phyloP scores from a whole-genome alignment of 495 filamentous ascomycete species.

The Talaromyces ruber region DNA sequence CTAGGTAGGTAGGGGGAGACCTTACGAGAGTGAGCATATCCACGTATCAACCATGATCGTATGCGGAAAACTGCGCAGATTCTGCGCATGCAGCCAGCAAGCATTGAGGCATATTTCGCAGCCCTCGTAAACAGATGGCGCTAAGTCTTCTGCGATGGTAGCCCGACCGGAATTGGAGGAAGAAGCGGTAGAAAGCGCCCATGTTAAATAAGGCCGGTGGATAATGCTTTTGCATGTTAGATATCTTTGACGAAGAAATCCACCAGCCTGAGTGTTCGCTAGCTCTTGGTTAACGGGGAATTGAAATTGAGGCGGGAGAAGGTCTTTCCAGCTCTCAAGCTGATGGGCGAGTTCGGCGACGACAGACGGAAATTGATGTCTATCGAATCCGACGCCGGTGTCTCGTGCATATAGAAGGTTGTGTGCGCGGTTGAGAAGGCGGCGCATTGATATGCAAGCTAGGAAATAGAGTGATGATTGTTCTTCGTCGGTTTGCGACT shows the following conservation, averaged over 20 bases:
- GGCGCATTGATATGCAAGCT: constrained; percentile 27
- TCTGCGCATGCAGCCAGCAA: constrained; percentile 31
- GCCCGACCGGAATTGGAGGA: neutral
- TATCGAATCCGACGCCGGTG: constrained; percentile 19
- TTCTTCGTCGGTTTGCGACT: constrained; percentile 11
- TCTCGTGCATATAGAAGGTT: constrained; percentile 20
- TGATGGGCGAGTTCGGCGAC: constrained; percentile 35
- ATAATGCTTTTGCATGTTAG: constrained; percentile 39
- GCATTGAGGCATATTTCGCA: constrained; percentile 30
- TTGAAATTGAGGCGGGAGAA: constrained; percentile 27
- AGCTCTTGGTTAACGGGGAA: constrained; percentile 21
- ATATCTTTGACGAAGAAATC: constrained; percentile 36
- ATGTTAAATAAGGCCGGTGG: constrained; percentile 35
- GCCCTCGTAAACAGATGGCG: constrained; percentile 18
- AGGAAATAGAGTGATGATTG: constrained; percentile 24
- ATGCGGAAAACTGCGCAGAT: constrained; percentile 27
- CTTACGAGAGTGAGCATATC: constrained; percentile 40
- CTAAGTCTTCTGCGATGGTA: constrained; percentile 6
- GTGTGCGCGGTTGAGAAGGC: constrained; percentile 26
- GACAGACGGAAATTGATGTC: constrained; percentile 27
- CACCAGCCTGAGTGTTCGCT: constrained; percentile 20
- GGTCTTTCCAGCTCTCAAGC: constrained; percentile 33
- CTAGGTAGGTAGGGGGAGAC: constrained; percentile 1
- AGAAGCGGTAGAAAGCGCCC: constrained; percentile 15
- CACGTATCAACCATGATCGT: constrained; percentile 39